These are phyloP conservation scores for Trichoderma parareesei DNA, from an alignment of 495 filamentous ascomycete species.

Conservation along the genomic window DNA sequence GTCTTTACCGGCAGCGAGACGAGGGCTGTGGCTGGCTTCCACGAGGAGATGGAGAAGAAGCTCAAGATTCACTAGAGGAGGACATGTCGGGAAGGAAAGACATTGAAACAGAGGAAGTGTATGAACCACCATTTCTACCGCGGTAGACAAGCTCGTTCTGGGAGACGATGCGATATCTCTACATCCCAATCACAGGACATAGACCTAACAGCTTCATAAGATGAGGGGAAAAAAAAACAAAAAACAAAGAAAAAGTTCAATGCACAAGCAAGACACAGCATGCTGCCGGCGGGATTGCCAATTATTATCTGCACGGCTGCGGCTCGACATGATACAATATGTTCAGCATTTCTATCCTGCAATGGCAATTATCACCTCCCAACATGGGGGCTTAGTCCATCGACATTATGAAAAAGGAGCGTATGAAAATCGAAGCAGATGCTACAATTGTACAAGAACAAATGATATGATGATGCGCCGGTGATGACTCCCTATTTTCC, in stretches of 20 bases:
- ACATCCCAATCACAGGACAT: neutral
- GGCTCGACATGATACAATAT: neutral
- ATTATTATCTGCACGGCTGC: neutral
- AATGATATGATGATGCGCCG: neutral
- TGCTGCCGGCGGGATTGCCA: neutral
- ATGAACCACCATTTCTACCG: neutral
- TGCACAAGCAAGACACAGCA: neutral
- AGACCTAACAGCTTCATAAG: neutral
- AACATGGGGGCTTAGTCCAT: neutral
- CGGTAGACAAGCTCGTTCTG: neutral
- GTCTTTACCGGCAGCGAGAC: slow-evolving; percentile 68
- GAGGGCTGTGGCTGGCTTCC: slow-evolving; percentile 61
- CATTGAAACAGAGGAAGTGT: neutral
- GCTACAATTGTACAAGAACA: slow-evolving; percentile 2
- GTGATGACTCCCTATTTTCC: slow-evolving; percentile 7
- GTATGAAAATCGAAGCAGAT: slow-evolving; percentile 1
- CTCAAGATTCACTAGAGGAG: slow-evolving; percentile 44
- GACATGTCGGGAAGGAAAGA: neutral
- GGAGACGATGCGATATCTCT: neutral
- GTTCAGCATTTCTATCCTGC: slow-evolving; percentile 9
- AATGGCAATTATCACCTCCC: neutral
- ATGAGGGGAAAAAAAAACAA: no score
- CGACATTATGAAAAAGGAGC: neutral
- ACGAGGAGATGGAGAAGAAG: slow-evolving; percentile 90
- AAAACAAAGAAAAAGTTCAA: neutral